Percentiles rank a stretch among this genome's conserved stretches.
phyloP scores from a whole-genome alignment of 179 eudicot genomes.

The Beta macrorhiza region DNA sequence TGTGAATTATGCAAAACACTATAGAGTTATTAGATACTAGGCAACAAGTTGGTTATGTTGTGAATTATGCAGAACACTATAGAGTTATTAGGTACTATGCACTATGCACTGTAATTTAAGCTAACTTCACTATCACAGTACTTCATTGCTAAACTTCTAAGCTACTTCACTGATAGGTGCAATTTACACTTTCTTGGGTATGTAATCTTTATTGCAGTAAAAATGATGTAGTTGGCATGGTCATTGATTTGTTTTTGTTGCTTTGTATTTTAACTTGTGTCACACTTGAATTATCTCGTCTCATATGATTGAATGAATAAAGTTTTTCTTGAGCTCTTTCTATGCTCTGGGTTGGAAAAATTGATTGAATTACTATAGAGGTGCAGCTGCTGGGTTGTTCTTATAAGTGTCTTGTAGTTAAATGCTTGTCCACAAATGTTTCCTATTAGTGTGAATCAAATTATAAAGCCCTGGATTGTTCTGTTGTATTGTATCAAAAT shows the following conservation, averaged over 20 bases:
- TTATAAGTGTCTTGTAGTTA: background rate
- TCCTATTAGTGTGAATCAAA: background rate
- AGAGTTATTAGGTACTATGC: too few relatives aligned
- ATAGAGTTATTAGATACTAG: too few relatives aligned
- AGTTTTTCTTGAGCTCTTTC: background rate
- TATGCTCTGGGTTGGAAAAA: background rate
- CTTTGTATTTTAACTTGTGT: background rate
- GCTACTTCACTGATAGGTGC: background rate
- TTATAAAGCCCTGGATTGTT: background rate
- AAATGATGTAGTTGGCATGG: background rate
- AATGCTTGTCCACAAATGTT: too few relatives aligned
- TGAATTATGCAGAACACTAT: too few relatives aligned
- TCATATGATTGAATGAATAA: background rate
- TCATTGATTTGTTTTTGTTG: background rate
- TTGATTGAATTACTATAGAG: background rate
- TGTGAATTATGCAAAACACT: too few relatives aligned
- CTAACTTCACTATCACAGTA: too few relatives aligned
- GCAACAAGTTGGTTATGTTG: too few relatives aligned
- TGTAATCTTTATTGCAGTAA: background rate
- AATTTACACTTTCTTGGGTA: background rate
- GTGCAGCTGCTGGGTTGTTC: background rate
- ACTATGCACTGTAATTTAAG: too few relatives aligned
- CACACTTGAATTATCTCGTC: background rate
- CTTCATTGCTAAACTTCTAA: background rate
- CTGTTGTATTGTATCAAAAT: background rate